Evolutionary conservation across 129 eudicot species (phyloP).

Genomic region (Apium graveolens): DNA sequence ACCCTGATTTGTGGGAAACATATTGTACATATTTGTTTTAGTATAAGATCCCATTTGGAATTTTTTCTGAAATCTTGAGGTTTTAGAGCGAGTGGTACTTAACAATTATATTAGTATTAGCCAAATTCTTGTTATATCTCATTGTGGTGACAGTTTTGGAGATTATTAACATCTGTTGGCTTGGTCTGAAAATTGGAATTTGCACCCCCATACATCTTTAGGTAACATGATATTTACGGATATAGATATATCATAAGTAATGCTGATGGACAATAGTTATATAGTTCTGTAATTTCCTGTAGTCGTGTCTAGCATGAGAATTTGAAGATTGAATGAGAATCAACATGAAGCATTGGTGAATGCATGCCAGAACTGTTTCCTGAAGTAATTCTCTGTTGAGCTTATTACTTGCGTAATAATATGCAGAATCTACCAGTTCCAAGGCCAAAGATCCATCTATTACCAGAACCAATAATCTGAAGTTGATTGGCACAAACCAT

Average conservation of each 20-base stretch:
- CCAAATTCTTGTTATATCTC: too few relatives aligned
- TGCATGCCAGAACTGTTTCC: not conserved
- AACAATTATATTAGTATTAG: too few relatives aligned
- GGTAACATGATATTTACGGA: not conserved
- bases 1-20: too few relatives aligned
- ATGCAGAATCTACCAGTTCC: slow-evolving; percentile 14
- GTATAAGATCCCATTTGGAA: too few relatives aligned
- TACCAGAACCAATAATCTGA: not conserved
- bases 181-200: not conserved
- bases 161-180: not conserved
- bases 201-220: not conserved
- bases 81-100: too few relatives aligned
- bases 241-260: not conserved
- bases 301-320: not conserved
- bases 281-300: not conserved
- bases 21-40: too few relatives aligned
- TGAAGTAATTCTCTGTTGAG: not conserved
- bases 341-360: not conserved
- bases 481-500: slow-evolving; percentile 3
- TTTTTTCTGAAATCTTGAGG: too few relatives aligned
- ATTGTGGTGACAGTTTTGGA: too few relatives aligned
- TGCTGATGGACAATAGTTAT: not conserved
- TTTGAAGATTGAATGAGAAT: not conserved
- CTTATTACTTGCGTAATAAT: not conserved
- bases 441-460: slow-evolving; percentile 19